These are phyloP conservation scores for Apiospora hydei DNA, from an alignment of 2,329 filamentous ascomycete genomes.

Conservation along the genomic window DNA sequence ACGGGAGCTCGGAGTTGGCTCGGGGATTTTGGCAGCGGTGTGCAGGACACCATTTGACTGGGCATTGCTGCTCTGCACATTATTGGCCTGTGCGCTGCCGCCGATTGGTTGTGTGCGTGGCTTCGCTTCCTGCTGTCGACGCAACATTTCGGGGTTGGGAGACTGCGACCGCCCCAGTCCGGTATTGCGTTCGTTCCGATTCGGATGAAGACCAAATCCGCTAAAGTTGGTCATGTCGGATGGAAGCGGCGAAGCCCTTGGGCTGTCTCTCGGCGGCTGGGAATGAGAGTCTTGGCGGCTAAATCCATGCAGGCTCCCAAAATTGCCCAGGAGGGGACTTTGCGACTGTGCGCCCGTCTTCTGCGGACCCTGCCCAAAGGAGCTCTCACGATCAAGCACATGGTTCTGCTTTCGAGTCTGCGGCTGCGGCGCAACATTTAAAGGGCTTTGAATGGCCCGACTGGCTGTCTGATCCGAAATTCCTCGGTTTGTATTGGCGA, in stretches of 20 bases:
- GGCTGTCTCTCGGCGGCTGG: neutral
- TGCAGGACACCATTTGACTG: neutral
- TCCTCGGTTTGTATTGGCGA: neutral
- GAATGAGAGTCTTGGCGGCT: neutral
- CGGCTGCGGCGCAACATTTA: neutral
- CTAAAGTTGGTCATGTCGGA: neutral
- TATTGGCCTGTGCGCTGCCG: slow-evolving; percentile 3
- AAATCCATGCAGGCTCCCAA: neutral
- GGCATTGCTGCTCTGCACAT: neutral
- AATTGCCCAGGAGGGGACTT: neutral
- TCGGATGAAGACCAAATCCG: slow-evolving; percentile 12
- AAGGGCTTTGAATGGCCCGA: neutral
- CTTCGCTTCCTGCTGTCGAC: neutral
- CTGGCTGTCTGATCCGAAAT: neutral
- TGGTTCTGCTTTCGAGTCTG: neutral
- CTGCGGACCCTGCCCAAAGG: slow-evolving; percentile 5
- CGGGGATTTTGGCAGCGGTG: neutral
- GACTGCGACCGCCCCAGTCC: neutral
- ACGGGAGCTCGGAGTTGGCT: neutral
- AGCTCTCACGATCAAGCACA: neutral
- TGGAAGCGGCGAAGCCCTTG: neutral
- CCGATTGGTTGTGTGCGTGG: neutral
- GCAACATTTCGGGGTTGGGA: neutral
- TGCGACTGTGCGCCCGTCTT: neutral
- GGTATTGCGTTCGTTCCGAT: neutral